Evolutionary conservation across 306 rosid species (phyloP).

Genomic region (Corylus avellana): DNA sequence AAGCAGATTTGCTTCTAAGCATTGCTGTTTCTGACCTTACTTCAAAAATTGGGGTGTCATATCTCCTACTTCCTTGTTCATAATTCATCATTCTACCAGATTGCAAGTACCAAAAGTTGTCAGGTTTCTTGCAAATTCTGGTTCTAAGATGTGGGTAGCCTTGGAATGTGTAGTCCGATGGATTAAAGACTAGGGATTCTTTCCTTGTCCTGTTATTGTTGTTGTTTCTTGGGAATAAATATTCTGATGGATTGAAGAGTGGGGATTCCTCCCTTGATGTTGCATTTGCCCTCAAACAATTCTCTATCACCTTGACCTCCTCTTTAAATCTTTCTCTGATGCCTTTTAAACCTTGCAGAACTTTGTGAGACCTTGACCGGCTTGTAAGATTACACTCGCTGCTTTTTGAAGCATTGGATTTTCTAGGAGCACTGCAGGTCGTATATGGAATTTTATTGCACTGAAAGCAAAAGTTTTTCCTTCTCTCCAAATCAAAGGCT

Average conservation of each 20-base stretch:
- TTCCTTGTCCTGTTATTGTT: constrained; percentile 14
- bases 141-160: constrained; percentile 72
- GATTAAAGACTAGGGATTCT: constrained; percentile 44
- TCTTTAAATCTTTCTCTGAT: constrained; percentile 72
- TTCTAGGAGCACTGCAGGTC: constrained; percentile 29
- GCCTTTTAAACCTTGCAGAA: constrained; percentile 46
- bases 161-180: constrained; percentile 56
- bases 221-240: constrained; percentile 26
- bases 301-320: constrained; percentile 81
- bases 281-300: constrained; percentile 55
- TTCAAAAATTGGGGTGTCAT: constrained; percentile 63
- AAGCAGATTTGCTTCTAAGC: constrained; percentile 53
- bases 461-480: constrained; percentile 60
- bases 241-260: constrained; percentile 33
- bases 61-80: constrained; percentile 35
- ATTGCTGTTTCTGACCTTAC: constrained; percentile 47
- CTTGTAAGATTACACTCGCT: constrained; percentile 37
- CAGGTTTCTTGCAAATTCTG: constrained; percentile 39
- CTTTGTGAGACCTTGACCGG: constrained; percentile 43
- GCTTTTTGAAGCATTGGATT: constrained; percentile 34
- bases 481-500: constrained; percentile 64
- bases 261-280: constrained; percentile 50
- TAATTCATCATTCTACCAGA: constrained; percentile 32
- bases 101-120: constrained; percentile 48
- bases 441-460: constrained; percentile 65